A percentile compares a stretch with the other conserved stretches of the same genome.
These are phyloP conservation scores for Termitomyces sp. DNA, from an alignment of 768 basidiomycete species.

Conservation along the genomic window DNA sequence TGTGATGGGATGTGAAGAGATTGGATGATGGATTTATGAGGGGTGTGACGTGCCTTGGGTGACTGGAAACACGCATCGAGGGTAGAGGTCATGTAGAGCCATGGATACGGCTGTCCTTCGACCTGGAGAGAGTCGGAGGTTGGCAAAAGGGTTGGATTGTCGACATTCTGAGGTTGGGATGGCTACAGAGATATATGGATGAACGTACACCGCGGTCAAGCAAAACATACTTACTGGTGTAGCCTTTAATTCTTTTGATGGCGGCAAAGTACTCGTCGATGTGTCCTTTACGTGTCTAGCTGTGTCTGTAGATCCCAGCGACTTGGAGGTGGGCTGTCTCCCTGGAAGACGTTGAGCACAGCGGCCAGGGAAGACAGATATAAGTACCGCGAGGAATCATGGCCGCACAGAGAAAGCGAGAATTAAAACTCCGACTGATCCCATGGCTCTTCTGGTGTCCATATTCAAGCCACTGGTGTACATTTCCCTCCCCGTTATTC, in stretches of 20 bases:
- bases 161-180: background rate
- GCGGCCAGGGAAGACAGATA: conserved; percentile 5
- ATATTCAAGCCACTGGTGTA: conserved; percentile 72
- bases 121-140: conserved; percentile 35
- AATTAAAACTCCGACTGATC: conserved; percentile 16
- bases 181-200: background rate
- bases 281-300: background rate
- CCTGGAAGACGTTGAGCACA: conserved; percentile 22
- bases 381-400: conserved; percentile 19
- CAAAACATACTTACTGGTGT: background rate
- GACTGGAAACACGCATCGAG: conserved; percentile 44
- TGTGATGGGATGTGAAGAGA: conserved; percentile 7
- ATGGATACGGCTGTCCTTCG: conserved; percentile 50
- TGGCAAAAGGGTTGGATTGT: conserved; percentile 6
- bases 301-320: background rate
- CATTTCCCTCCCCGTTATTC: conserved; percentile 63
- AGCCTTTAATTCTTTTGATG: background rate
- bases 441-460: conserved; percentile 62
- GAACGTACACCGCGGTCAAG: too few relatives aligned
- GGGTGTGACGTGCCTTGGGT: conserved; percentile 22
- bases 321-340: conserved; percentile 18
- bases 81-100: conserved; percentile 55
- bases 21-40: background rate
- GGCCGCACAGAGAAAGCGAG: background rate
- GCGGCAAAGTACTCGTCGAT: background rate